Conservation (phyloP, 2,329 filamentous ascomycete genomes). For the Sarocladiaceae sp. region DNA sequence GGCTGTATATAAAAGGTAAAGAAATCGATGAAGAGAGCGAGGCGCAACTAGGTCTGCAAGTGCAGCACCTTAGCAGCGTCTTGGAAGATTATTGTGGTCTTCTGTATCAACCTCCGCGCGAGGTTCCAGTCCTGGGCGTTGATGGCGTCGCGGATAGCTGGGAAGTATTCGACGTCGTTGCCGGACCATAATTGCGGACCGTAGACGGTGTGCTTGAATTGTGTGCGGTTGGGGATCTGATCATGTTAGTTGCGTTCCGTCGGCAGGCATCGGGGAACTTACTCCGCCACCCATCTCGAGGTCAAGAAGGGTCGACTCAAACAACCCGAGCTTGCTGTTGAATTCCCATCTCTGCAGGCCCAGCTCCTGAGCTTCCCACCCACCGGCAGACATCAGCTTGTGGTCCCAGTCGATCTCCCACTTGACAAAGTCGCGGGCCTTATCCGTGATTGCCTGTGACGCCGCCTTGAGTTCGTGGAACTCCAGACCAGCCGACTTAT, state of each 20-base stretch:
- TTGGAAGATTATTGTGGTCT: conserved; percentile 64
- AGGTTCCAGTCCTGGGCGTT: conserved; percentile 65
- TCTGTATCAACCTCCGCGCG: conserved; percentile 65
- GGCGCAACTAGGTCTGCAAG: conserved; percentile 15
- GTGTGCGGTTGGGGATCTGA: conserved; percentile 77
- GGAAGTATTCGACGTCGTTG: conserved; percentile 39
- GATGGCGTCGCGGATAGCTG: conserved; percentile 79
- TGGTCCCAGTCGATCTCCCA: conserved; percentile 79
- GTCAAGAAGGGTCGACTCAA: conserved; percentile 83
- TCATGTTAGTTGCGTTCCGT: not conserved
- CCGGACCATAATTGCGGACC: conserved; percentile 73
- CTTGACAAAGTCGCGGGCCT: conserved; percentile 56
- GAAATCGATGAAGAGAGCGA: not conserved
- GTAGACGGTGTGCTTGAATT: conserved; percentile 92
- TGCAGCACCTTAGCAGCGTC: conserved; percentile 45
- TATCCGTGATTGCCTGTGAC: conserved; percentile 50
- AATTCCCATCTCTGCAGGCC: conserved; percentile 66
- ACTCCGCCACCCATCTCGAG: conserved; percentile 67
- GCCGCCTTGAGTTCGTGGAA: conserved; percentile 46
- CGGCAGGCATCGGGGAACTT: no score
- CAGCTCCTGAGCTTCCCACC: conserved; percentile 70
- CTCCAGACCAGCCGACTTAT: conserved; percentile 18
- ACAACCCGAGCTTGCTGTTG: conserved; percentile 73
- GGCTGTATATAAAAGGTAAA: not conserved
- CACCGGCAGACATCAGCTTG: conserved; percentile 64